Percentiles rank a stretch among this genome's conserved stretches.
Evolutionary conservation across 2,329 filamentous ascomycete genomes (phyloP).

Genomic region (Colletotrichum sp.): DNA sequence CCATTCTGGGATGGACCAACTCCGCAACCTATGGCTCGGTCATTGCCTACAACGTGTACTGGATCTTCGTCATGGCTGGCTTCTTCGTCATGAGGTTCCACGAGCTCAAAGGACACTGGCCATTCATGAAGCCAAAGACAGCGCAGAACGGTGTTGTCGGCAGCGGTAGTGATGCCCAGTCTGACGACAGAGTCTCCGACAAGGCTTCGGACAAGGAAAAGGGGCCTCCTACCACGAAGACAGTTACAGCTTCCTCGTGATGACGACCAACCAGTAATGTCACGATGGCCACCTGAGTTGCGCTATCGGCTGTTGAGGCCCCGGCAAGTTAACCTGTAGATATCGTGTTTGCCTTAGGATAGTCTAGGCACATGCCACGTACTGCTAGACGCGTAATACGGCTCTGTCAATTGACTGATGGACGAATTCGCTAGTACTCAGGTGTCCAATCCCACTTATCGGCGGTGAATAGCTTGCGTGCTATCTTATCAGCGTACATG

Average conservation of each 20-base stretch:
- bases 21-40: constrained; percentile 88
- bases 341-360: neutral
- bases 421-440: constrained; percentile 31
- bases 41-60: constrained; percentile 88
- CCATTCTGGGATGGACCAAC: constrained; percentile 86
- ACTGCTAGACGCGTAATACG: neutral
- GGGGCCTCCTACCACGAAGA: neutral
- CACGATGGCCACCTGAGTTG: neutral
- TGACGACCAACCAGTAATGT: too few relatives aligned
- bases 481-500: constrained; percentile 55
- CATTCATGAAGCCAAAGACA: constrained; percentile 42
- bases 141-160: neutral
- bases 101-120: constrained; percentile 61
- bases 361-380: neutral
- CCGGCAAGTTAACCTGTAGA: neutral
- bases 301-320: neutral
- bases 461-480: constrained; percentile 60
- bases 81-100: constrained; percentile 71
- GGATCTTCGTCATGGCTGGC: constrained; percentile 71
- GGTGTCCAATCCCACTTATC: constrained; percentile 66
- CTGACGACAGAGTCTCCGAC: neutral
- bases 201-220: neutral
- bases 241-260: neutral
- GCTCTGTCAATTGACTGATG: neutral
- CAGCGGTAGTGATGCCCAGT: neutral